Evolutionary conservation across 805 yeast species (phyloP), one percentile per base, ranked within the genome.

Genomic region (Cyberlindnera mrakii): DNA sequence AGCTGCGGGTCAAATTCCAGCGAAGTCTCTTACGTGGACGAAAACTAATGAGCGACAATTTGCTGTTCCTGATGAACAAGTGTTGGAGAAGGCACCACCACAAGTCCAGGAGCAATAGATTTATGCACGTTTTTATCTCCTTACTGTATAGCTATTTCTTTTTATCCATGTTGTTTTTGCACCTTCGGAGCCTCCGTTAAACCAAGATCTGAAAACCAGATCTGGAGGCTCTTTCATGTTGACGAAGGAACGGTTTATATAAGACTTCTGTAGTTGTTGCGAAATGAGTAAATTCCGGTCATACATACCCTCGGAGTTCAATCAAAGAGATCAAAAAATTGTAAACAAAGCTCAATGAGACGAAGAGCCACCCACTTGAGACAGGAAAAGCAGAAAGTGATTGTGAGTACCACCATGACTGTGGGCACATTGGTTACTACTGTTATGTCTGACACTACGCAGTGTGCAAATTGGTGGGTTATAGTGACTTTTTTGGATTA

Each of bases 51-150:
- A 76, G 52, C 74, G 95, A 53, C 72, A 77, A 38, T 86, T 85
- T 71, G 95, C 95, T 1, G 85, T 82, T 43, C 79, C 87, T 6
- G 90, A 83, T 19, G 80, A 77, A 49, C 78, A 81, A 60, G 80
- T 81, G 5, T 72, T 83, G 72, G 89, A 83, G 59, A 80, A 75
- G 45, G 84, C 83, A 13, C 78, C 78, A 33, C 53, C 62, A 15
- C 79, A 23, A 23, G 27, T 23, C 27, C 27, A 75, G 54, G 74
- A 71, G 36, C 51, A 53, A n/a, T 48, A 38, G 35, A 17, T 32
- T 5, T 6, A 14, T 32, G 19, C 18, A 11, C 13, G 5, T 17
- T n/a, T 32, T 7, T 32, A 32, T 16, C 13, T 16, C n/a, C 18
- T 32, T 23, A 15, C 19, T 32, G 17, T 32, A 18, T 16, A 16